A percentile compares a stretch with the other conserved stretches of the same genome.
These are phyloP conservation scores for Rhazya stricta DNA, from an alignment of 257 asterid genomes.

Conservation along the genomic window DNA sequence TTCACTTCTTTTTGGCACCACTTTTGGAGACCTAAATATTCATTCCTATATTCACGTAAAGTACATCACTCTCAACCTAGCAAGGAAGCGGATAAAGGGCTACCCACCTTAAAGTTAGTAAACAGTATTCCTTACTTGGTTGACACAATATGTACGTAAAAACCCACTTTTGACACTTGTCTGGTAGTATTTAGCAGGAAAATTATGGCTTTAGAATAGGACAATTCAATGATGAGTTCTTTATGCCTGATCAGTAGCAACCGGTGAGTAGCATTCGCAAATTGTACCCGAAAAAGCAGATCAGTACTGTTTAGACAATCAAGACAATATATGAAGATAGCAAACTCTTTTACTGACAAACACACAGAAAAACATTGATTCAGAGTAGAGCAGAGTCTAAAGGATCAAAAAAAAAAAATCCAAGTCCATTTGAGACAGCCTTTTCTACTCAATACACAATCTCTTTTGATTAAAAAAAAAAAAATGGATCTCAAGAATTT, in stretches of 20 bases:
- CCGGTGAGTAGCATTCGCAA: neutral
- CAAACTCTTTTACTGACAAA: neutral
- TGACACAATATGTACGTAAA: neutral
- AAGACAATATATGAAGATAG: neutral
- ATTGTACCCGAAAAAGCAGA: neutral
- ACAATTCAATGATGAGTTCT: neutral
- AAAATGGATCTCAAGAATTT: neutral
- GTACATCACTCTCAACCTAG: too few relatives aligned
- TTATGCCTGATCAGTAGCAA: neutral
- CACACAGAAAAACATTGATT: neutral
- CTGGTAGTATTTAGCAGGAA: neutral
- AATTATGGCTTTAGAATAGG: neutral
- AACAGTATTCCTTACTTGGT: too few relatives aligned
- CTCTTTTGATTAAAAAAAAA: neutral
- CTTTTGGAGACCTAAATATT: too few relatives aligned
- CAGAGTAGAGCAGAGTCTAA: neutral
- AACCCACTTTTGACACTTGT: neutral
- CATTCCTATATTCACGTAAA: too few relatives aligned
- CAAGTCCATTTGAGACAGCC: neutral
- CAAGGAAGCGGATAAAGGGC: too few relatives aligned
- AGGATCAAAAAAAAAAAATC: neutral
- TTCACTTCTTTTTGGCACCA: too few relatives aligned
- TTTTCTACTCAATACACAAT: neutral
- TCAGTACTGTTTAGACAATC: neutral
- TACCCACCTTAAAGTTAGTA: too few relatives aligned